Evolutionary conservation across 306 rosid genomes (phyloP).

Genomic region (Cucurbita maxima): DNA sequence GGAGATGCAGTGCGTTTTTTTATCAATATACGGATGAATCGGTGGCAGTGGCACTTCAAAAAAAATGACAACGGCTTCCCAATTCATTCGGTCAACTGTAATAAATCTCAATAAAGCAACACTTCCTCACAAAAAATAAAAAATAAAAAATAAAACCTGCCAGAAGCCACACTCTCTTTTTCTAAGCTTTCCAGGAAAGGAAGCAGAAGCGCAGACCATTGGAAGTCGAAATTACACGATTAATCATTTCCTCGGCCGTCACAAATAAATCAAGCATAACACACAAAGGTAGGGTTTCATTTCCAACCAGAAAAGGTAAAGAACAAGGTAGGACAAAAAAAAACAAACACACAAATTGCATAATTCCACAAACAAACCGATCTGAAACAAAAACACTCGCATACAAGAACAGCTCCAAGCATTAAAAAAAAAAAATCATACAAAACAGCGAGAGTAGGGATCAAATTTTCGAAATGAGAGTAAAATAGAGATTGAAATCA

Average conservation of each 20-base stretch:
- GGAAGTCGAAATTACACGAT: neutral
- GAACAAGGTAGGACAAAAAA: neutral
- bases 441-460: constrained; percentile 2
- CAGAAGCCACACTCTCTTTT: neutral
- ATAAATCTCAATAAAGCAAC: neutral
- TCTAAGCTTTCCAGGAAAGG: neutral
- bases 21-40: neutral
- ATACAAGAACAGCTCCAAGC: neutral
- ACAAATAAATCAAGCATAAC: neutral
- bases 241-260: neutral
- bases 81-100: constrained; percentile 1
- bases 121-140: neutral
- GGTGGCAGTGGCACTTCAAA: neutral
- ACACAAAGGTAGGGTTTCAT: neutral
- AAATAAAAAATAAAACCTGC: neutral
- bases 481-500: constrained; percentile 20
- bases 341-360: neutral
- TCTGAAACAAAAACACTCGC: constrained; percentile 7
- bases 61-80: neutral
- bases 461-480: neutral
- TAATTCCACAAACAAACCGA: neutral
- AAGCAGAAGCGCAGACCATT: neutral
- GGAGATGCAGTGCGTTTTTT: neutral
- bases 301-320: neutral
- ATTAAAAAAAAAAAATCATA: neutral